A percentile compares a stretch with the other conserved stretches of the same genome.
Evolutionary conservation across 2,329 filamentous ascomycete genomes (phyloP).

Genomic region (Epichloe sp.): DNA sequence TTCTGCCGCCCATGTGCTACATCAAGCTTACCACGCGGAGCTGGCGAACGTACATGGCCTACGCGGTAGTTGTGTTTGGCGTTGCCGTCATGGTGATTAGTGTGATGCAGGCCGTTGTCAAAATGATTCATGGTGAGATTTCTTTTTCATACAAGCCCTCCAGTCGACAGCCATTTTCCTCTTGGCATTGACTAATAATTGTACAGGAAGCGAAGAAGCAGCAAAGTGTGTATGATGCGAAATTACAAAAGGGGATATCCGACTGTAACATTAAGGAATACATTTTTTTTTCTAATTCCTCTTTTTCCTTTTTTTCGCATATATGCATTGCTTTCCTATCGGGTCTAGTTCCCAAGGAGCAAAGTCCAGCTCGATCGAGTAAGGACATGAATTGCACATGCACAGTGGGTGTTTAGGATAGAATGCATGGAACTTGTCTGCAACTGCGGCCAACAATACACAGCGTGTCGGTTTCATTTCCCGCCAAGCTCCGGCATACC

Average conservation of each 20-base stretch:
- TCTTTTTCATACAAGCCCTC: neutral
- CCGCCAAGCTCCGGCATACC: too few relatives aligned
- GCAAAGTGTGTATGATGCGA: constrained; percentile 5
- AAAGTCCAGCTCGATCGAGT: too few relatives aligned
- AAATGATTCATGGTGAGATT: constrained; percentile 37
- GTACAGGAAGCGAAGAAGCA: constrained; percentile 7
- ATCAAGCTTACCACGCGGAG: constrained; percentile 75
- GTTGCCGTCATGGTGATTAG: constrained; percentile 69
- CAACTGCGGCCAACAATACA: too few relatives aligned
- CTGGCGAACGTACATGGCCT: constrained; percentile 61
- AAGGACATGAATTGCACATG: neutral
- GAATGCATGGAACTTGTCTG: neutral
- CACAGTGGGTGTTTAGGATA: neutral
- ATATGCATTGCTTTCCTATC: neutral
- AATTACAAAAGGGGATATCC: too few relatives aligned
- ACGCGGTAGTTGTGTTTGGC: constrained; percentile 66
- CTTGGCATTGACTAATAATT: neutral
- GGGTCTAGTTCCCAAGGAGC: neutral
- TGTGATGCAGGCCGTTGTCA: constrained; percentile 56
- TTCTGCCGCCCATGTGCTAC: constrained; percentile 87
- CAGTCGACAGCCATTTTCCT: too few relatives aligned
- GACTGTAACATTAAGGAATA: too few relatives aligned
- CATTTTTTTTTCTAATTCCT: too few relatives aligned
- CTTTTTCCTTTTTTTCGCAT: neutral
- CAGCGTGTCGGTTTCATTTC: too few relatives aligned